Base-by-base conservation (phyloP, 225 moss, liverwort and hornwort genomes). In the Marchantia polymorpha region DNA sequence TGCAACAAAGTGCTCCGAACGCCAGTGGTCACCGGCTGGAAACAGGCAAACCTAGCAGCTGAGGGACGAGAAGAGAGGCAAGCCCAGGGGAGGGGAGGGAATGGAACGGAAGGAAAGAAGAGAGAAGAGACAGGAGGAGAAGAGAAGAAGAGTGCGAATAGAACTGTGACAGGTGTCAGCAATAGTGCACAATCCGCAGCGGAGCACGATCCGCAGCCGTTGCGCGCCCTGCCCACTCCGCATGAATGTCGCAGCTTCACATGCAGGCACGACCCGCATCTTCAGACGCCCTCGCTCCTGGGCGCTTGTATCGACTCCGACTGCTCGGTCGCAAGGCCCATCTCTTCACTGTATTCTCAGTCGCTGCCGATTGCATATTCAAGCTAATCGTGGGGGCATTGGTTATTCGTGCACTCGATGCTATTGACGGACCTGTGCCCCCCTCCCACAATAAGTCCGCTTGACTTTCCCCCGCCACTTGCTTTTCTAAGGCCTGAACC, bases 201-300 rank as follows among this genome's bases (percentile, higher is more conserved):
- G 4, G 56, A 56, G 56, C 56, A 12, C 56, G 56, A 67, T 67
- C 67, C 67, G 67, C 27, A 67, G 67, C 67, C 67, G 67, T 67
- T 67, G 27, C 29, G 67, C 67, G 8, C 23, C 31, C 67, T 67
- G 29, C 30, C 29, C 67, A 67, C 30, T 67, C 31, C 67, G 27
- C 31, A 67, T 67, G 67, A 67, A 30, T 13, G 6, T 8, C 67
- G 67, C 67, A 30, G 13, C 29, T 67, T 30, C 67, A 67, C 67
- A 30, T 67, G 67, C 31, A 29, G 31, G 30, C 67, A 67, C 67
- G 67, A 67, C 67, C 30, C 29, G 12, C 14, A 12, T 12, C 27
- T 25, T 31, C 67, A 67, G 7, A 29, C 67, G 27, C 27, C 67
- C 27, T 67, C 15, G 29, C 30, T 67, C 15, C 8, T 30, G 2